Conservation (phyloP, 2,329 filamentous ascomycete species). For the Akanthomyces muscarius region DNA sequence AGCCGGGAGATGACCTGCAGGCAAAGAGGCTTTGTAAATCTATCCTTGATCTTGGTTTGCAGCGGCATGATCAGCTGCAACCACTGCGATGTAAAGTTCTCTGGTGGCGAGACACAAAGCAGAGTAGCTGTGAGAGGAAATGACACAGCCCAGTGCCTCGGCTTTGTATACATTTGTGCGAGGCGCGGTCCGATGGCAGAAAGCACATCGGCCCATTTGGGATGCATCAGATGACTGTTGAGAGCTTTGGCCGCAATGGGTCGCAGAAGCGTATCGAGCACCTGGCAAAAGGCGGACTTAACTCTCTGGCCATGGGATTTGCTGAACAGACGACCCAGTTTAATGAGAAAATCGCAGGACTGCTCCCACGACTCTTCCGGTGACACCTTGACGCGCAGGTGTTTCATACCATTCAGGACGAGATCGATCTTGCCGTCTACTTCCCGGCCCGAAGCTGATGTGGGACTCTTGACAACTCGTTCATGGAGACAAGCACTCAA, state of each 20-base stretch:
- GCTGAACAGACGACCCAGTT: constrained; percentile 76
- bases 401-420: constrained; percentile 86
- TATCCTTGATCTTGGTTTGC: constrained; percentile 80
- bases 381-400: constrained; percentile 71
- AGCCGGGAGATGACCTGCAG: constrained; percentile 86
- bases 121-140: constrained; percentile 86
- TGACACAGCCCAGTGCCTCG: constrained; percentile 83
- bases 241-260: constrained; percentile 80
- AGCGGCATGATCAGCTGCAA: constrained; percentile 72
- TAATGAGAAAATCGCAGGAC: constrained; percentile 83
- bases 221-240: constrained; percentile 69
- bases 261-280: constrained; percentile 80
- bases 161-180: constrained; percentile 81
- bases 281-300: constrained; percentile 91
- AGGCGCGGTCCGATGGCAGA: constrained; percentile 73
- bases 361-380: constrained; percentile 75
- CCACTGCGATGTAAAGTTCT: constrained; percentile 84
- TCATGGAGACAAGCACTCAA: constrained; percentile 76
- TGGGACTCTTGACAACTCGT: constrained; percentile 64
- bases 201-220: constrained; percentile 84
- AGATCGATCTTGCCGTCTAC: constrained; percentile 80
- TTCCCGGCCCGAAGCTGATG: constrained; percentile 54
- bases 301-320: constrained; percentile 82
- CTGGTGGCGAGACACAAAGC: constrained; percentile 81
- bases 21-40: constrained; percentile 70